These are phyloP conservation scores for Phlebiopsis gigantea DNA, from an alignment of 768 basidiomycete genomes.

Conservation along the genomic window DNA sequence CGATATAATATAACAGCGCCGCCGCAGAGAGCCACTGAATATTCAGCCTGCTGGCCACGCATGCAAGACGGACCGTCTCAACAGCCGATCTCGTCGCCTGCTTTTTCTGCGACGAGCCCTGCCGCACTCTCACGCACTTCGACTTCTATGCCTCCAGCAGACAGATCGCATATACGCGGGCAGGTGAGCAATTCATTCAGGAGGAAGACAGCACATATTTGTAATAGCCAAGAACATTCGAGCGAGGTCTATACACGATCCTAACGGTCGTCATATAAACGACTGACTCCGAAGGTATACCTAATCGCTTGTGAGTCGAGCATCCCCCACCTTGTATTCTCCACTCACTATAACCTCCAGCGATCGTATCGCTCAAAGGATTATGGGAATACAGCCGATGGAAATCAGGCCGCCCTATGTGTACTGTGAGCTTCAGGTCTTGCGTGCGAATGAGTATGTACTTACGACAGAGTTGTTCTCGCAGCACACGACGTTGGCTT, in stretches of 20 bases:
- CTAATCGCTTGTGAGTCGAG: background rate
- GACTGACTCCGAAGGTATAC: background rate
- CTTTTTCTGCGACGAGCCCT: background rate
- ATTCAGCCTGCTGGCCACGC: no score
- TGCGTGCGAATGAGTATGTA: background rate
- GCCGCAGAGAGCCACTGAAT: no score
- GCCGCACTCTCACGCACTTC: background rate
- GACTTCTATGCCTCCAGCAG: background rate
- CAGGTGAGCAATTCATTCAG: background rate
- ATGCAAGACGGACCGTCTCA: no score
- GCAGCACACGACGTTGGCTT: constrained; percentile 18
- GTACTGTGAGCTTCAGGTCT: background rate
- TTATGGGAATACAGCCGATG: constrained; percentile 18
- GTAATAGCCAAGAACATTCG: background rate
- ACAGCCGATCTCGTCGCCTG: background rate
- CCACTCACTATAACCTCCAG: no score
- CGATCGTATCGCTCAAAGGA: background rate
- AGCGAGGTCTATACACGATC: background rate
- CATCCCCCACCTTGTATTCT: no score
- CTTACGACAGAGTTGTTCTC: constrained; percentile 19
- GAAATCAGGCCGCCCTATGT: constrained; percentile 18
- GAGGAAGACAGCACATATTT: background rate
- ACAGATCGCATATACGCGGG: background rate
- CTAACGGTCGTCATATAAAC: background rate
- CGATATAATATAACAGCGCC: no score